Conservation (phyloP, 176 grass and related monocot genomes). For the Zea mays region DNA sequence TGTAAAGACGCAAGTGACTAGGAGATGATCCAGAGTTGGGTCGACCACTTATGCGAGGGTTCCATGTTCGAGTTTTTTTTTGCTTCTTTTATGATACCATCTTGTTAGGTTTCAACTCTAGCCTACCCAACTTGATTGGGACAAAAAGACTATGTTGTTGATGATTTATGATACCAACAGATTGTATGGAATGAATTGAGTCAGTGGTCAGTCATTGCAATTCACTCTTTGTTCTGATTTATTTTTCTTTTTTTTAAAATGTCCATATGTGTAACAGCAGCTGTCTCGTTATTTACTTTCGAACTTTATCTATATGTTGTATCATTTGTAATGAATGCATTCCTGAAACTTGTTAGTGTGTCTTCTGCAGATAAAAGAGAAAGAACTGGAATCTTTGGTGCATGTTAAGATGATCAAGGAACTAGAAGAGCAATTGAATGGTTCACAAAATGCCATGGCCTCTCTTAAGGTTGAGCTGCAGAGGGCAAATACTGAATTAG, state of each 20-base stretch:
- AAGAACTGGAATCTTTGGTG: conserved; percentile 48
- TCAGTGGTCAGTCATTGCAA: not conserved
- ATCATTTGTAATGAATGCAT: conserved; percentile 33
- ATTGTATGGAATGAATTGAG: not conserved
- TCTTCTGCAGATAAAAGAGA: conserved; percentile 71
- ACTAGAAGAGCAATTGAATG: conserved; percentile 65
- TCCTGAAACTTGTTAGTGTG: conserved; percentile 26
- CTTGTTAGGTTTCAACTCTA: too few relatives aligned
- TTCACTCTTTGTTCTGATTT: not conserved
- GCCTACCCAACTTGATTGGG: too few relatives aligned
- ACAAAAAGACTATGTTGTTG: too few relatives aligned
- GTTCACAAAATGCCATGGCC: conserved; percentile 47
- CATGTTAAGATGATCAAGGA: conserved; percentile 69
- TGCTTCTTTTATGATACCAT: not conserved
- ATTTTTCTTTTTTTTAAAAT: not conserved
- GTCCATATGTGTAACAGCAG: not conserved
- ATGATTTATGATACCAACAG: not conserved
- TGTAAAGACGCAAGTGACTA: too few relatives aligned
- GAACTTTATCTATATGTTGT: conserved; percentile 8
- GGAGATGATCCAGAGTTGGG: not conserved
- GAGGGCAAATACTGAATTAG: conserved; percentile 53
- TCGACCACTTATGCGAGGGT: not conserved
- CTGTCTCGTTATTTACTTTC: conserved; percentile 29
- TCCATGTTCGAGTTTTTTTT: not conserved
- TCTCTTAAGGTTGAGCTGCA: conserved; percentile 62